Base-by-base conservation (phyloP, 78 protist species). In the Dictyostelium capitatum region DNA sequence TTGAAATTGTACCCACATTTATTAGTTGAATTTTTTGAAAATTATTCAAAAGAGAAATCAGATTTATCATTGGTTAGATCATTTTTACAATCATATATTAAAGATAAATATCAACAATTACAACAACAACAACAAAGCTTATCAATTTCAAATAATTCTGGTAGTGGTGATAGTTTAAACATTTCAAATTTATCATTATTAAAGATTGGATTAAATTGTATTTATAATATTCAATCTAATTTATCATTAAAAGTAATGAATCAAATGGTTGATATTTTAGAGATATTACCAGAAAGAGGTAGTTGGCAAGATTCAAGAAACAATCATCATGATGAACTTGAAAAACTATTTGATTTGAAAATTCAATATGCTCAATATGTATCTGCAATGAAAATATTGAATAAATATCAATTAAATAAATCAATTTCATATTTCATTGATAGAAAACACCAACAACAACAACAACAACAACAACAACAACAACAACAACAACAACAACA, bases 231-330 rank as follows among this genome's bases (percentile, higher is more conserved):
- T 73, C 50, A 73, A 46, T 46, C 50, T 17, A 72, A 72, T 30
- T n/a, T 46, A 73, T 17, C 41, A 43, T 37, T n/a, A 46, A 73
- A 73, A 8, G n/a, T 46, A 43, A 47, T 73, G 15, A 67, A 67
- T 67, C 25, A 19, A 67, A 67, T 67, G 75, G 17, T 32, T 15
- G 47, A 67, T 32, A 67, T 67, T 67, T 32, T 67, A 12, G 75
- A 67, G 47, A 67, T 67, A 32, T 67, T 67, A 32, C 75, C 75
- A 67, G 75, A 67, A 67, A 67, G 75, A 67, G 75, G 75, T 32
- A 12, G 75, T 67, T 32, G 7, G 14, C 37, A 46, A 8, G 79
- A 73, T 47, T 30, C 20, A 10, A 14, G 15, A 14, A 41, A 8
- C 20, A 64, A 64, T 64, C 20, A n/a, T 64, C 15, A 12, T 32